Percentiles rank a stretch among this genome's conserved stretches.
These are phyloP conservation scores for Penicillium sp. DNA, from an alignment of 2,329 filamentous ascomycete genomes.

Conservation along the genomic window DNA sequence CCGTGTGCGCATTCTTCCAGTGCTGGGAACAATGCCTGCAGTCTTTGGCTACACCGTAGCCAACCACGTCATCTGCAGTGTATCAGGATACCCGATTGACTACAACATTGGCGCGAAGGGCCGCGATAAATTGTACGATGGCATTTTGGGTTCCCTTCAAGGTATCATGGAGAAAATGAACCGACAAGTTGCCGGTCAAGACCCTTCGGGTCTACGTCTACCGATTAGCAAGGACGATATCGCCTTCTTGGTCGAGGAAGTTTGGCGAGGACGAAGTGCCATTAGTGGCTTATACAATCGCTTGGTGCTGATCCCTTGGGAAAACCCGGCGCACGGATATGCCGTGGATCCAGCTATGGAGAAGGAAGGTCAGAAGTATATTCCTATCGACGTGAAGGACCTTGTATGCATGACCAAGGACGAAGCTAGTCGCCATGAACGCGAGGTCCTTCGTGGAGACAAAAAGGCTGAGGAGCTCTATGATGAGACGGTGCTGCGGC, in stretches of 20 bases:
- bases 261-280: constrained; percentile 80
- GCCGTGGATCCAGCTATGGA: constrained; percentile 64
- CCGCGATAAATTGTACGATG: constrained; percentile 90
- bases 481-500: constrained; percentile 65
- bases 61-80: constrained; percentile 86
- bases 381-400: constrained; percentile 70
- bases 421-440: constrained; percentile 79
- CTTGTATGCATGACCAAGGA: constrained; percentile 93
- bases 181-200: constrained; percentile 53
- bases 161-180: constrained; percentile 77
- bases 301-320: constrained; percentile 81
- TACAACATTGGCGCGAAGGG: constrained; percentile 82
- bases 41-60: constrained; percentile 91
- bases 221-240: constrained; percentile 80
- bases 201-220: constrained; percentile 74
- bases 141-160: constrained; percentile 75
- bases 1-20: constrained; percentile 89
- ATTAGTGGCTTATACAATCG: constrained; percentile 81
- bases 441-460: constrained; percentile 72
- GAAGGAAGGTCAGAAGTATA: constrained; percentile 72
- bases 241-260: constrained; percentile 85
- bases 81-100: constrained; percentile 76
- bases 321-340: constrained; percentile 64
- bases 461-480: constrained; percentile 76
- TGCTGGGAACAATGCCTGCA: constrained; percentile 95